Evolutionary conservation across 306 rosid genomes (phyloP), one percentile per base, ranked within the genome.

Genomic region (Prunus armeniaca): DNA sequence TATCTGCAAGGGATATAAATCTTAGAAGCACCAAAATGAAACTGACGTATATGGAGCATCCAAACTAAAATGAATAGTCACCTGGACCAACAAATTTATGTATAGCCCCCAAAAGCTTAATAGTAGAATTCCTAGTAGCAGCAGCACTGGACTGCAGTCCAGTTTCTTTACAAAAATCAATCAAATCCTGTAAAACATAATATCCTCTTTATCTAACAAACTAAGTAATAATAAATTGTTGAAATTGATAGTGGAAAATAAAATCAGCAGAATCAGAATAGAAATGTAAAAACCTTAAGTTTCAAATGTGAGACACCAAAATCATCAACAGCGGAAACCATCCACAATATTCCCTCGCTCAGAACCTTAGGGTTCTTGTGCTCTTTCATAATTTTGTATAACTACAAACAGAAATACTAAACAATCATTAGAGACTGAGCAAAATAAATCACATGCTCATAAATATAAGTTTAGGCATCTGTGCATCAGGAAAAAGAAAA

Each of bases 51-150:
- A 67, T 30, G 50, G 75, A 71, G 66, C 28, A 30, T 65, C 54
- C 41, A 76, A 81, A 45, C 55, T 38, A n/a, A 74, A 74, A 77
- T 45, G 47, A 73, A 64, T 52, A 65, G 47, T 88, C 82, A 96
- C 99, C 99, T 89, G 98, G 99, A 76, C 99, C 99, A 85, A 96
- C 96, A 91, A 91, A 96, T 88, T 88, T 96, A 82, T 96, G 99
- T 75, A 90, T 72, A 66, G 85, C 95, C 71, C 99, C 99, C 79
- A 96, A 89, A 73, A 96, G 89, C 85, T 96, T 96, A 78, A 89
- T 93, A 81, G 99, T 91, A 79, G 94, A 86, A 85, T 96, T 96
- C 83, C 99, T 87, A 43, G 98, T 91, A 60, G 97, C 99, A 71
- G 98, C 97, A 9, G 88, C 89, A 89, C 99, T 96, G 66, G 99